Conservation (phyloP, 2,329 filamentous ascomycete species). For the Fusarium anguioides region DNA sequence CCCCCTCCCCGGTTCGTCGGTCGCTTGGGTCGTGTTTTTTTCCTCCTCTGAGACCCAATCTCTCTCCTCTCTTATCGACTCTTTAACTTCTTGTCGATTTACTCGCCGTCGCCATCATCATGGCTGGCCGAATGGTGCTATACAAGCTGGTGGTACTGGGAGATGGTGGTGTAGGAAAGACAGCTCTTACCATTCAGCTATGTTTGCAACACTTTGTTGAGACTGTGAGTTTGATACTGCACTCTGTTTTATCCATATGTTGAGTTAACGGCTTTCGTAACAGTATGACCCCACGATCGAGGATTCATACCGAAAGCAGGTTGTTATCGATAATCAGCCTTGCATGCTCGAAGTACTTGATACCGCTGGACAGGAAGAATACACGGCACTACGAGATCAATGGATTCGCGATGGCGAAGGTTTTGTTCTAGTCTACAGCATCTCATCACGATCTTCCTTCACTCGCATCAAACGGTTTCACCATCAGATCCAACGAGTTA, state of each 20-base stretch:
- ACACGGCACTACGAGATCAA: conserved; percentile 94
- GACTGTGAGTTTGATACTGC: conserved; percentile 67
- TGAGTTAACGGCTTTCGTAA: conserved; percentile 26
- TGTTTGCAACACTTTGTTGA: conserved; percentile 99
- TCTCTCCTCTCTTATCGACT: conserved; percentile 28
- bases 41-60: conserved; percentile 16
- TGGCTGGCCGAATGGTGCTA: conserved; percentile 94
- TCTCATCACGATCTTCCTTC: conserved; percentile 96
- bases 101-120: conserved; percentile 55
- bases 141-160: conserved; percentile 97
- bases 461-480: conserved; percentile 95
- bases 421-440: conserved; percentile 97
- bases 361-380: conserved; percentile 98
- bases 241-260: conserved; percentile 1
- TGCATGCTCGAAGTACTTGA: conserved; percentile 98
- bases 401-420: conserved; percentile 99
- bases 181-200: conserved; percentile 93
- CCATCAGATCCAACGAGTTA: conserved; percentile 96
- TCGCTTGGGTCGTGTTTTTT: conserved; percentile 26
- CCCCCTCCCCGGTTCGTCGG: conserved; percentile 30
- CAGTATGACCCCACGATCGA: conserved; percentile 90
- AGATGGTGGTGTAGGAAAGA: conserved; percentile 94
- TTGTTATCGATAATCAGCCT: conserved; percentile 92
- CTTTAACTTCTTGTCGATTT: conserved; percentile 32
- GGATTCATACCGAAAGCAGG: conserved; percentile 88